Percentiles rank a stretch among this genome's conserved stretches.
Conservation (phyloP, 2,329 filamentous ascomycete genomes). For the Fusarium metavorans region DNA sequence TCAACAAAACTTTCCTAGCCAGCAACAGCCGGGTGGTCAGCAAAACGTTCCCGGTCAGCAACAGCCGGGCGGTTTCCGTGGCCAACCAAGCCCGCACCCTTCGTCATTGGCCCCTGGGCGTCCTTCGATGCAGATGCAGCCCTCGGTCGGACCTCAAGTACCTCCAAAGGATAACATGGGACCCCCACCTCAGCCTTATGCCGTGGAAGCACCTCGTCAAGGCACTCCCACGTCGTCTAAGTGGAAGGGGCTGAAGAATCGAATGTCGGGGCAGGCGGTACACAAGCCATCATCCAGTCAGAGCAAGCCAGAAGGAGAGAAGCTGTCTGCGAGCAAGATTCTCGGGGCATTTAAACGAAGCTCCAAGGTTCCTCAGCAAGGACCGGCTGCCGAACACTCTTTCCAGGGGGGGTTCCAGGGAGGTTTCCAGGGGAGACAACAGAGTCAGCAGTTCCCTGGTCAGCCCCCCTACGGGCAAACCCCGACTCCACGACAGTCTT, state of each 20-base stretch:
- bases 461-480: conserved; percentile 17
- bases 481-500: conserved; percentile 18
- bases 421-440: conserved; percentile 6
- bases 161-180: conserved; percentile 26
- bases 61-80: conserved; percentile 13
- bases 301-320: conserved; percentile 36
- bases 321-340: conserved; percentile 45
- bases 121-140: conserved; percentile 33
- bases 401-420: conserved; percentile 16
- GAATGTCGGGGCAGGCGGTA: conserved; percentile 48
- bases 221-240: conserved; percentile 42
- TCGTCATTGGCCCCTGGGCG: conserved; percentile 24
- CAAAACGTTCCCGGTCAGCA: conserved; percentile 32
- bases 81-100: conserved; percentile 11
- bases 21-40: conserved; percentile 24
- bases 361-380: conserved; percentile 45
- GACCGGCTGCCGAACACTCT: conserved; percentile 22
- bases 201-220: conserved; percentile 25
- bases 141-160: conserved; percentile 17
- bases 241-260: conserved; percentile 51
- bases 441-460: conserved; percentile 20
- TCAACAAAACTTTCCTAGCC: conserved; percentile 24
- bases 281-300: conserved; percentile 33
- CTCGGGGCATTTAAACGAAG: conserved; percentile 49
- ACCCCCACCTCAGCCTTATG: conserved; percentile 14